Conservation (phyloP, 331 rosid species). For the Pyrus hybrid region DNA sequence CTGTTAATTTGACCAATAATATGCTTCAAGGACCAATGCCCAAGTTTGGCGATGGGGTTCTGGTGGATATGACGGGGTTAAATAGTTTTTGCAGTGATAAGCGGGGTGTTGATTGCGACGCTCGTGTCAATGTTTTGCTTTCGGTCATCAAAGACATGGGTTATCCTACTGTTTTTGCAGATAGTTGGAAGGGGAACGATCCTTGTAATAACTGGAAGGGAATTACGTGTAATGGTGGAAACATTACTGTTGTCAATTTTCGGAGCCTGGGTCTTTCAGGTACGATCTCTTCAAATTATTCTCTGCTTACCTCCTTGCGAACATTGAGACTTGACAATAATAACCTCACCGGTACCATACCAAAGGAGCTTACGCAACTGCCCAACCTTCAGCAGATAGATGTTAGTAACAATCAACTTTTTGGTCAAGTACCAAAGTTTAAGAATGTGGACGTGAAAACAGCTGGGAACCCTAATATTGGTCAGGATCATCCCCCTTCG, state of each 20-base stretch:
- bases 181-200: constrained; percentile 58
- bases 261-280: constrained; percentile 49
- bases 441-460: constrained; percentile 26
- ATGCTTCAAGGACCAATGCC: too few relatives aligned
- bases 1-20: too few relatives aligned
- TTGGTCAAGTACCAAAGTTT: constrained; percentile 51
- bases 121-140: too few relatives aligned
- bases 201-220: constrained; percentile 61
- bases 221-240: constrained; percentile 26
- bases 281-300: constrained; percentile 50
- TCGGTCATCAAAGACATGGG: too few relatives aligned
- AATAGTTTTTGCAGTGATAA: too few relatives aligned
- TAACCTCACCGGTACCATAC: constrained; percentile 44
- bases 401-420: constrained; percentile 47
- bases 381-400: constrained; percentile 39
- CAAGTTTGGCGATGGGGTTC: too few relatives aligned
- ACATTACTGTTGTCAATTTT: constrained; percentile 47
- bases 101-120: too few relatives aligned
- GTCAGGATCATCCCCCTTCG: constrained; percentile 23
- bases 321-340: constrained; percentile 41
- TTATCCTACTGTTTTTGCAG: constrained; percentile 44
- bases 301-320: constrained; percentile 27
- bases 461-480: constrained; percentile 58
- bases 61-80: too few relatives aligned
- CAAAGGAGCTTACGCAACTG: constrained; percentile 46